Base-by-base conservation (phyloP, 345 rosid species). In the Acer saccharum region DNA sequence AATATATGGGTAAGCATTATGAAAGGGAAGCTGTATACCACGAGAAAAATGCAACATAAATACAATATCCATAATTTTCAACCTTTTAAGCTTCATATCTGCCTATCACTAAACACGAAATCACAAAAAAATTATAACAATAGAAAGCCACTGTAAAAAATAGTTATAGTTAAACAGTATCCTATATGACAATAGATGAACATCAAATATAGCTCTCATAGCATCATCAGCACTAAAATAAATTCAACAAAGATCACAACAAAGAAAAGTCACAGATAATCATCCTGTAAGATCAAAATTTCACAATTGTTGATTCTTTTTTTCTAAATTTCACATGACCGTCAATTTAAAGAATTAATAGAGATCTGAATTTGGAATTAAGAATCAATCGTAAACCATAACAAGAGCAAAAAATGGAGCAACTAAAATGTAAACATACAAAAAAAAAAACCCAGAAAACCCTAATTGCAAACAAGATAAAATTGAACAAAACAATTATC, bases 371-470 rank as follows among this genome's bases (percentile, higher is more conserved):
- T 55, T 25, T 12, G 13, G 17, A 55, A 7, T 32, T 23, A 58
- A 14, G 13, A 60, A 61, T 17, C 23, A 5, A 35, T 35, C 6
- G 39, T 3, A 69, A 69, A 69, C 39, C 39, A 35, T 3, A 21
- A 43, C 77, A 16, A 64, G 46, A 27, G 55, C 25, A 13, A 5
- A 20, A 5, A 57, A 6, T 10, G 3, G n/a, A 64, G 54, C 32
- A 44, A 74, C 23, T 48, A 50, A 17, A 65, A 48, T n/a, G 62
- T 1, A 64, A 29, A 74, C 4, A 74, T 73, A 35, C 0, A 3
- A 32, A 32, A 1, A n/a, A 72, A 50, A 60, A 73, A 72, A 12
- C 29, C 18, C 75, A 73, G 39, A 72, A 64, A 57, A 29, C 4
- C 55, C 69, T 46, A 74, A 18, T 18, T 10, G 41, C 6, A 11